phyloP scores from a whole-genome alignment of 2,329 filamentous ascomycete genomes.

The Nannizziopsis arthrosporioides region DNA sequence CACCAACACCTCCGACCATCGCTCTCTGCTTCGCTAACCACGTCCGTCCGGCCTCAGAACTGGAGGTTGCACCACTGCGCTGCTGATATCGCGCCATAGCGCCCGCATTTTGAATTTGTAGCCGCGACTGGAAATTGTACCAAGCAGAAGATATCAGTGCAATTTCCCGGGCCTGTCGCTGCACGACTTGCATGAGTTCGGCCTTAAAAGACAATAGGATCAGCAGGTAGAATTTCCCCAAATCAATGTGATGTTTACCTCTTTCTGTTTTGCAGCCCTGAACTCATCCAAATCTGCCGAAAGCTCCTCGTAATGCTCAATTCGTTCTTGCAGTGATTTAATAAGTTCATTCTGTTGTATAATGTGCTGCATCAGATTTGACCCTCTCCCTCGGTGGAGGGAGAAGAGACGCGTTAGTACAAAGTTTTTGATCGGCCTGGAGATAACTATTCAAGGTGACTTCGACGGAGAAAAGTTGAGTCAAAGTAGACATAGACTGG shows the following conservation, averaged over 20 bases:
- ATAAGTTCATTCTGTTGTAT: slow-evolving; percentile 34
- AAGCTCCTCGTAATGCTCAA: slow-evolving; percentile 31
- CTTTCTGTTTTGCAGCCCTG: slow-evolving; percentile 30
- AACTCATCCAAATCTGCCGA: slow-evolving; percentile 28
- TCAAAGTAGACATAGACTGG: slow-evolving; percentile 9
- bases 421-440: slow-evolving; percentile 9
- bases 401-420: slow-evolving; percentile 13
- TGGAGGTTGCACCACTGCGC: slow-evolving; percentile 18
- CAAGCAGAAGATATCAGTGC: slow-evolving; percentile 37
- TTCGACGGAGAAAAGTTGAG: slow-evolving; percentile 14
- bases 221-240: slow-evolving; percentile 10
- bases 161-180: slow-evolving; percentile 34
- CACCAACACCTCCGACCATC: slow-evolving; percentile 26
- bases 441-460: slow-evolving; percentile 12
- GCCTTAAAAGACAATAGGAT: slow-evolving; percentile 21
- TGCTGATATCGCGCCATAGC: slow-evolving; percentile 29
- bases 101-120: slow-evolving; percentile 35
- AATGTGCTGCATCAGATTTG: slow-evolving; percentile 26
- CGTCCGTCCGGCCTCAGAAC: slow-evolving; percentile 30
- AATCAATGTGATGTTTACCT: slow-evolving; percentile 23
- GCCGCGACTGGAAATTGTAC: slow-evolving; percentile 37
- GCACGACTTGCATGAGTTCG: slow-evolving; percentile 32
- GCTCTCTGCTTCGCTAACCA: slow-evolving; percentile 37
- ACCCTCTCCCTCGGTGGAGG: slow-evolving; percentile 2
- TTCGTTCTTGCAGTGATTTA: slow-evolving; percentile 32